These are phyloP conservation scores for Schizothecium vesticola DNA, from an alignment of 495 filamentous ascomycete species.

Conservation along the genomic window DNA sequence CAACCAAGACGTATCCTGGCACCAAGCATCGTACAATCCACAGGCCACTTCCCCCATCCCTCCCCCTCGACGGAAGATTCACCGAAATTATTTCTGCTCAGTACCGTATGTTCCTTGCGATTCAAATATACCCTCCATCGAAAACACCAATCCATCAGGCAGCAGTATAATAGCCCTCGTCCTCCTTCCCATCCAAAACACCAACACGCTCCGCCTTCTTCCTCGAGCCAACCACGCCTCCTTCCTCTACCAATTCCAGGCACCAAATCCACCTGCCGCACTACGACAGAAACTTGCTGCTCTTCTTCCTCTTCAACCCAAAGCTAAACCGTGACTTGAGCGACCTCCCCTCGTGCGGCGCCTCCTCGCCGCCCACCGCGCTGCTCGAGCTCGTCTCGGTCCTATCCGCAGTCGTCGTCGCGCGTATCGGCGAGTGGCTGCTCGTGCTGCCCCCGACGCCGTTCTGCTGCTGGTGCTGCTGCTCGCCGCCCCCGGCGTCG, in stretches of 20 bases:
- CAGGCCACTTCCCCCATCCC: neutral
- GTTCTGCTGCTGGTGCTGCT: conserved; percentile 7
- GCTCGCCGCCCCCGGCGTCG: neutral
- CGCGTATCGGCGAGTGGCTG: conserved; percentile 10
- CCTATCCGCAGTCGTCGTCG: conserved; percentile 9
- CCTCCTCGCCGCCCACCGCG: conserved; percentile 5
- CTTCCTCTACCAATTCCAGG: neutral
- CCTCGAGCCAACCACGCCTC: neutral
- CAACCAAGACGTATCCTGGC: neutral
- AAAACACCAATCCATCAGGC: neutral
- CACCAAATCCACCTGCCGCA: conserved; percentile 2
- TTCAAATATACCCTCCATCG: neutral
- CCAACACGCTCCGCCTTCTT: neutral
- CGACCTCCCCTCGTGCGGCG: conserved; percentile 24
- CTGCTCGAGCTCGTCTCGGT: conserved; percentile 13
- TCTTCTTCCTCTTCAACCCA: conserved; percentile 57
- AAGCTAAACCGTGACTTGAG: conserved; percentile 53
- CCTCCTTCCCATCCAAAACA: neutral
- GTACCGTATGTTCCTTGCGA: neutral
- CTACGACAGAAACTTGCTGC: conserved; percentile 37
- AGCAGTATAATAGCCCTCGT: neutral
- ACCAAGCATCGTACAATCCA: neutral
- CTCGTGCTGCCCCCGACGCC: conserved; percentile 7
- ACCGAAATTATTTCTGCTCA: neutral
- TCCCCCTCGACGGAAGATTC: neutral